These are phyloP conservation scores for Diaporthe sp. DNA, from an alignment of 2,329 filamentous ascomycete species.

Conservation along the genomic window DNA sequence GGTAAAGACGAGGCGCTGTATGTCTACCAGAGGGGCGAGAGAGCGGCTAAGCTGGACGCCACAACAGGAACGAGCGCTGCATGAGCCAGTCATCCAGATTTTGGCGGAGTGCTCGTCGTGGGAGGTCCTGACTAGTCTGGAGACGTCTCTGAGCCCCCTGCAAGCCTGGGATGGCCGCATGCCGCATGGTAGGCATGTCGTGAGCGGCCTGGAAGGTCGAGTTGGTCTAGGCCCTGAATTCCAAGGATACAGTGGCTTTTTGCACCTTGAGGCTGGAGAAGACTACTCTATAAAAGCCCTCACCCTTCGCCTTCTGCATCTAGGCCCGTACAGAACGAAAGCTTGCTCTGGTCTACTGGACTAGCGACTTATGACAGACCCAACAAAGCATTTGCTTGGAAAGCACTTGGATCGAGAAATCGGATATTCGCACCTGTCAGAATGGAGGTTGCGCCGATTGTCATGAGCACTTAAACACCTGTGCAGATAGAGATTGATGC, in stretches of 20 bases:
- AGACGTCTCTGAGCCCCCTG: not conserved
- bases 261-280: not conserved
- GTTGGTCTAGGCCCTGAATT: not conserved
- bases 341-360: not conserved
- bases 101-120: not conserved
- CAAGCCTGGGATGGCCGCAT: too few species aligned
- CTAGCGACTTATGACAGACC: not conserved
- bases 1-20: constrained; percentile 83
- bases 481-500: too few species aligned
- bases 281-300: not conserved
- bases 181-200: too few species aligned
- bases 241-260: too few species aligned
- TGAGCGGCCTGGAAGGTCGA: not conserved
- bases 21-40: constrained; percentile 68
- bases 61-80: not conserved
- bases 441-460: too few species aligned
- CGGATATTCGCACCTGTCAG: too few species aligned
- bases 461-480: too few species aligned
- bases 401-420: too few species aligned
- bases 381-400: too few species aligned
- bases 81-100: not conserved
- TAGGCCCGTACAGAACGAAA: too few species aligned
- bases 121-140: not conserved
- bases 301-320: not conserved
- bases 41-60: constrained; percentile 43